Evolutionary conservation across 73 alveolate species (phyloP).

Genomic region (Tetrahymena borealis): DNA sequence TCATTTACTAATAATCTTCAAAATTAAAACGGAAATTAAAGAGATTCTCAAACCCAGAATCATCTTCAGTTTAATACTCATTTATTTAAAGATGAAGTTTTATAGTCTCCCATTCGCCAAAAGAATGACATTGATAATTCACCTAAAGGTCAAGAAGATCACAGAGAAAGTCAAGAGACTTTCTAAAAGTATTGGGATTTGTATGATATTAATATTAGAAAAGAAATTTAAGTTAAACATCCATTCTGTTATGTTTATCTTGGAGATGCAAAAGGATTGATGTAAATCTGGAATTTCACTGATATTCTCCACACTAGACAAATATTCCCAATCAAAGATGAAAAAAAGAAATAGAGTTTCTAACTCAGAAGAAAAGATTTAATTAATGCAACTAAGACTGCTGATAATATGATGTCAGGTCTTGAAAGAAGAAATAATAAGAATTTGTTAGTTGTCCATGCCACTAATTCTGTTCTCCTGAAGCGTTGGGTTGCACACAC

Average conservation of each 20-base stretch:
- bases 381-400: constrained; percentile 49
- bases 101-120: background rate
- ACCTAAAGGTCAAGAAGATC: constrained; percentile 23
- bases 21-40: background rate
- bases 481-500: constrained; percentile 66
- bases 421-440: constrained; percentile 16
- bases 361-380: constrained; percentile 33
- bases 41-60: background rate
- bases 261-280: constrained; percentile 75
- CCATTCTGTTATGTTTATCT: constrained; percentile 31
- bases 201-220: background rate
- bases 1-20: background rate
- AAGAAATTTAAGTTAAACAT: constrained; percentile 2
- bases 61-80: background rate
- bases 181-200: constrained; percentile 9
- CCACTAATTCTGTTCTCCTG: constrained; percentile 18
- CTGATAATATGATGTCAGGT: constrained; percentile 26
- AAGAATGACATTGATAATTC: constrained; percentile 8
- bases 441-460: constrained; percentile 9
- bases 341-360: constrained; percentile 33
- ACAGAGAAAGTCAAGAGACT: constrained; percentile 10
- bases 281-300: constrained; percentile 63
- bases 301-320: constrained; percentile 12
- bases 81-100: constrained; percentile 4
- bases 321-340: constrained; percentile 22